phyloP scores from a whole-genome alignment of 139 green algal species.

The Eudorina sp. region DNA sequence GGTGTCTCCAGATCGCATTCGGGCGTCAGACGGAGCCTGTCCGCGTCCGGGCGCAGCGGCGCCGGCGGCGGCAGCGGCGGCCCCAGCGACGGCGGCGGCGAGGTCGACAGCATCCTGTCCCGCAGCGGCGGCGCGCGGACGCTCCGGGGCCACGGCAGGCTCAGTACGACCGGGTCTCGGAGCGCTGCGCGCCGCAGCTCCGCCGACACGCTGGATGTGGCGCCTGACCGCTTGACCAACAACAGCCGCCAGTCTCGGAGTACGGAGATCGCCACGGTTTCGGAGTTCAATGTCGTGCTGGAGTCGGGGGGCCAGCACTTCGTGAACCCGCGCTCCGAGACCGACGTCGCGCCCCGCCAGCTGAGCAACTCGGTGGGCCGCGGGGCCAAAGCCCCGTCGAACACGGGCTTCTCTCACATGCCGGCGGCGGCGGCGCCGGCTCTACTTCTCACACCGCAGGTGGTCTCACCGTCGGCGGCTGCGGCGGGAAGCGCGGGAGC shows the following conservation, averaged over 20 bases:
- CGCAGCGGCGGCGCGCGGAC: not conserved
- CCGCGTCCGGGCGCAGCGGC: not conserved
- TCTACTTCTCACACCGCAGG: not conserved
- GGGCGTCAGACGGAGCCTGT: not conserved
- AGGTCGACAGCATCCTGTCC: not conserved
- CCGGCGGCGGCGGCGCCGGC: not conserved
- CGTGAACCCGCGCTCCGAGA: not conserved
- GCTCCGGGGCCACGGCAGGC: not conserved
- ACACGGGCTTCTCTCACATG: not conserved
- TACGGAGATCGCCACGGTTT: slow-evolving; percentile 14
- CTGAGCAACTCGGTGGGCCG: not conserved
- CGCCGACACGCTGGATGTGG: not conserved
- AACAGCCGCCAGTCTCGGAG: slow-evolving; percentile 26
- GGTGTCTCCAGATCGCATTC: not conserved
- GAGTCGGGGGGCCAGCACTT: slow-evolving; percentile 13
- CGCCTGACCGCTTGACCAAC: not conserved
- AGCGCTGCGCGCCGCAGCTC: not conserved
- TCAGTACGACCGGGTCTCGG: not conserved
- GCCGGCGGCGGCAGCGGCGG: not conserved
- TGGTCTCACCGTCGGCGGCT: not conserved
- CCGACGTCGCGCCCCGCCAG: not conserved
- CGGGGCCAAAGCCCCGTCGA: not conserved
- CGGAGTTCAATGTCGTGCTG: slow-evolving; percentile 19
- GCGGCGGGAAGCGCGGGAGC: not conserved
- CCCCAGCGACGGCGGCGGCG: not conserved